These are phyloP conservation scores for Clarireedia homoeocarpa DNA, from an alignment of 2,329 filamentous ascomycete genomes.

Conservation along the genomic window DNA sequence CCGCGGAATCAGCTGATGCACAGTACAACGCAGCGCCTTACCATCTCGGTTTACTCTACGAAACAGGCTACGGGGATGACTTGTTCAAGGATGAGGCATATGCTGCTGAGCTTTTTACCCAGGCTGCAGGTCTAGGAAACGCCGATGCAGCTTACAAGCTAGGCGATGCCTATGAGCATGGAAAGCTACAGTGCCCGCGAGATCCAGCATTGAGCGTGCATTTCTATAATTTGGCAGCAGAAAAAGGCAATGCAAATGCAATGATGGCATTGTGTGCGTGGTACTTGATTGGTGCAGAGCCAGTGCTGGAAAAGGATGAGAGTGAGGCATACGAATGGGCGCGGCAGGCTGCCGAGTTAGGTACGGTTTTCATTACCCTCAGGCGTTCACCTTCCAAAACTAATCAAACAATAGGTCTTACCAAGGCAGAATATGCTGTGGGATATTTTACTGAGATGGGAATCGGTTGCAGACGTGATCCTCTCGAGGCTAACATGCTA, in stretches of 20 bases:
- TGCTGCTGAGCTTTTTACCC: slow-evolving; percentile 87
- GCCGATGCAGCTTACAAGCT: slow-evolving; percentile 78
- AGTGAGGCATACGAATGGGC: slow-evolving; percentile 97
- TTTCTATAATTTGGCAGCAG: slow-evolving; percentile 91
- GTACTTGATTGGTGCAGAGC: slow-evolving; percentile 94
- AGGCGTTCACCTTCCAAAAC: background rate
- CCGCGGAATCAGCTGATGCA: slow-evolving; percentile 76
- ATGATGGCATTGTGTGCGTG: slow-evolving; percentile 99
- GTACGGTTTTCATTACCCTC: slow-evolving; percentile 42
- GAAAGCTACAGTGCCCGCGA: slow-evolving; percentile 74
- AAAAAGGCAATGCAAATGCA: slow-evolving; percentile 71
- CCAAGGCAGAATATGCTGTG: slow-evolving; percentile 81
- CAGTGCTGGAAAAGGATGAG: slow-evolving; percentile 89
- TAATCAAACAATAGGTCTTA: slow-evolving; percentile 25
- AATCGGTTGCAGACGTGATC: slow-evolving; percentile 87
- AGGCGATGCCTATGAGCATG: slow-evolving; percentile 96
- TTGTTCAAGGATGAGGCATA: slow-evolving; percentile 87
- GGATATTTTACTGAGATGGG: slow-evolving; percentile 99
- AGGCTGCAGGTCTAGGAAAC: slow-evolving; percentile 87
- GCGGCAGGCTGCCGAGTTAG: slow-evolving; percentile 72
- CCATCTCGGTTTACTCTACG: slow-evolving; percentile 80
- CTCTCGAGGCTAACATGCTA: slow-evolving; percentile 97
- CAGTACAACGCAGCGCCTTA: slow-evolving; percentile 94
- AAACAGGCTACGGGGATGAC: slow-evolving; percentile 89
- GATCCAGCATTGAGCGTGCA: slow-evolving; percentile 93